These are phyloP conservation scores for Hypholoma sublateritium DNA, from an alignment of 768 basidiomycete genomes.

Conservation along the genomic window DNA sequence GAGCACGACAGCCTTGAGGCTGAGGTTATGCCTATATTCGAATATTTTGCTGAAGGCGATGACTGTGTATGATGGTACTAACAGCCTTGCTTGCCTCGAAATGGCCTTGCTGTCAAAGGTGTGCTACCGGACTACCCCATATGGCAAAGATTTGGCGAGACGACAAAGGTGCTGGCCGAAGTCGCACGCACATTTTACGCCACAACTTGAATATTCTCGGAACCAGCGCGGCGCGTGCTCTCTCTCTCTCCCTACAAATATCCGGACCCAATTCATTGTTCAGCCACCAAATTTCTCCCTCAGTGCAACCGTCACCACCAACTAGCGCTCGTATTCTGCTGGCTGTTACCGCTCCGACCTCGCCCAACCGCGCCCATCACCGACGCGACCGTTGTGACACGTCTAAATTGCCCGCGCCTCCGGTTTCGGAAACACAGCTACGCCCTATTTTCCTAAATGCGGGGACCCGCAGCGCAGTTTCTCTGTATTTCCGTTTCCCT, in stretches of 20 bases:
- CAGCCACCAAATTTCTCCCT: neutral
- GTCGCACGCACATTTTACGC: neutral
- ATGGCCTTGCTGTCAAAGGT: neutral
- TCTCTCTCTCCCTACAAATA: constrained; percentile 1
- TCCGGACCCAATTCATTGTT: neutral
- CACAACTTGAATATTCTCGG: constrained; percentile 8
- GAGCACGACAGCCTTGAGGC: no score
- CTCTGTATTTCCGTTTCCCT: neutral
- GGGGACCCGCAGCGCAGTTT: neutral
- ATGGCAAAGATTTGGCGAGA: neutral
- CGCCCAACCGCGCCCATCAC: neutral
- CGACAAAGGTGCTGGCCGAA: neutral
- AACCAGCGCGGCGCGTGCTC: neutral
- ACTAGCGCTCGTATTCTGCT: neutral
- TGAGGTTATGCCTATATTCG: no score
- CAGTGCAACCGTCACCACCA: neutral
- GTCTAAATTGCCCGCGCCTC: neutral
- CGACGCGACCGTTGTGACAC: constrained; percentile 10
- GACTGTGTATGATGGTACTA: no score
- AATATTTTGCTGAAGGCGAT: no score
- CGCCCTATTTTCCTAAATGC: neutral
- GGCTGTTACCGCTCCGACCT: neutral
- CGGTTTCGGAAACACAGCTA: neutral
- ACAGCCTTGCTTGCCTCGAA: no score
- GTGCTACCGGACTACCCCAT: neutral